Percentiles rank a stretch among this genome's conserved stretches.
phyloP scores from a whole-genome alignment of 495 filamentous ascomycete genomes.

The Lindgomyces ingoldianus region DNA sequence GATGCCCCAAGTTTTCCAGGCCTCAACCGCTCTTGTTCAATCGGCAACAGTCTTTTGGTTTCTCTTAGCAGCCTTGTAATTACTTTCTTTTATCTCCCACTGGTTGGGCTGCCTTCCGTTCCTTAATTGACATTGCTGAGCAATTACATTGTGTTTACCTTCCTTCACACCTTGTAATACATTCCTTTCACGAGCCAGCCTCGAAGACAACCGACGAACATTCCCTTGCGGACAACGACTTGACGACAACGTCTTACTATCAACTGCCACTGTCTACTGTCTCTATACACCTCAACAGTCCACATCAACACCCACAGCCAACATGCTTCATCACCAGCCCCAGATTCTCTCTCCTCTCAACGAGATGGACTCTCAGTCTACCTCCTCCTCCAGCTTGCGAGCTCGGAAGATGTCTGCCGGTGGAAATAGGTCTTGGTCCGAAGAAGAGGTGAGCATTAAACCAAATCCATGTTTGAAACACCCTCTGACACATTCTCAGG shows the following conservation, averaged over 20 bases:
- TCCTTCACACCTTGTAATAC: slow-evolving; percentile 32
- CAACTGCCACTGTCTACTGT: neutral
- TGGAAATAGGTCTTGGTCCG: slow-evolving; percentile 44
- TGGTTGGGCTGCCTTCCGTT: slow-evolving; percentile 44
- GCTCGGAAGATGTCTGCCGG: slow-evolving; percentile 42
- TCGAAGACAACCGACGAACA: slow-evolving; percentile 22
- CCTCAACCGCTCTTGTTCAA: slow-evolving; percentile 35
- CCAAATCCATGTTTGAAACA: neutral
- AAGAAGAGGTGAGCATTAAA: slow-evolving; percentile 38
- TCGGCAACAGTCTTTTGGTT: slow-evolving; percentile 36
- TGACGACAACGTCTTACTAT: slow-evolving; percentile 4
- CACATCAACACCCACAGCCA: slow-evolving; percentile 11
- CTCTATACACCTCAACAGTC: neutral
- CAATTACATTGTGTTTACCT: slow-evolving; percentile 35
- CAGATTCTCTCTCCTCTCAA: slow-evolving; percentile 37
- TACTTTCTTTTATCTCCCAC: slow-evolving; percentile 44
- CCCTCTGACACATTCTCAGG: slow-evolving; percentile 52
- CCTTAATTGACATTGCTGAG: slow-evolving; percentile 44
- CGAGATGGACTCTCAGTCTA: slow-evolving; percentile 32
- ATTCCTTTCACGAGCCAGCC: slow-evolving; percentile 36
- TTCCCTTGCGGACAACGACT: slow-evolving; percentile 5
- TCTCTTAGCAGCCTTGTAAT: slow-evolving; percentile 41
- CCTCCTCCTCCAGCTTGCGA: slow-evolving; percentile 22
- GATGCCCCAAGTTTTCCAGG: slow-evolving; percentile 28
- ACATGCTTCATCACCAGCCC: slow-evolving; percentile 37